Evolutionary conservation across 257 asterid genomes (phyloP), one percentile per base, ranked within the genome.

Genomic region (Salvia hispanica): DNA sequence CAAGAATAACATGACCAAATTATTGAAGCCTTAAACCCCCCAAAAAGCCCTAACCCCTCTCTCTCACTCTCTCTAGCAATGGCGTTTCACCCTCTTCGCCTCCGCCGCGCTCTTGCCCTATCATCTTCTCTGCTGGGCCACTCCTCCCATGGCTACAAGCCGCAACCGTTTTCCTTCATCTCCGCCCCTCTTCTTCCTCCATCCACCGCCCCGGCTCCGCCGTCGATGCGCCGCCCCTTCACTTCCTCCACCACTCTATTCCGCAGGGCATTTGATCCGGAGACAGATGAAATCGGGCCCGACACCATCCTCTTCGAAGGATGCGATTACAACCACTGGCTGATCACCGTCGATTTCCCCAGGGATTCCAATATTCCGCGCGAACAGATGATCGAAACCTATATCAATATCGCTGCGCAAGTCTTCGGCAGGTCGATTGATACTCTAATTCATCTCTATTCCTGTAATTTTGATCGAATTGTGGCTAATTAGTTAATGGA

Each of bases 241-340:
- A 73, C 76, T 67, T 87, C 86, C 77, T 64, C 87, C 77, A 9
- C 84, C 64, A 1, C 72, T 31, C 80, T 78, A 57, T 72, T 62
- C 36, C 69, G 84, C 57, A 84, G 69, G 77, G 54, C 79, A 4
- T 82, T 73, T 45, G 79, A 88, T 28, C 80, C 84, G 18, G 79
- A 76, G 43, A 69, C 77, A 3, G 94, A 88, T 4, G 91, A 74
- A 67, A 83, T 86, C 42, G 88, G 89, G 3, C 88, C 96, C 12
- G 91, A 90, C 57, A 86, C 97, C 3, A 80, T 93, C 51, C 85
- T 90, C n/a, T 93, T 93, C 70, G 99, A 93, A 84, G 99, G 99
- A 39, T 93, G 97, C 73, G 99, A 93, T 76, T 93, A 86, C 79
- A 89, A 90, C 9, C 99, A 93, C 80, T 93, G 96, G 96, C 95